Evolutionary conservation across 83 land plant genomes (phyloP).

Genomic region (Larix sibirica): DNA sequence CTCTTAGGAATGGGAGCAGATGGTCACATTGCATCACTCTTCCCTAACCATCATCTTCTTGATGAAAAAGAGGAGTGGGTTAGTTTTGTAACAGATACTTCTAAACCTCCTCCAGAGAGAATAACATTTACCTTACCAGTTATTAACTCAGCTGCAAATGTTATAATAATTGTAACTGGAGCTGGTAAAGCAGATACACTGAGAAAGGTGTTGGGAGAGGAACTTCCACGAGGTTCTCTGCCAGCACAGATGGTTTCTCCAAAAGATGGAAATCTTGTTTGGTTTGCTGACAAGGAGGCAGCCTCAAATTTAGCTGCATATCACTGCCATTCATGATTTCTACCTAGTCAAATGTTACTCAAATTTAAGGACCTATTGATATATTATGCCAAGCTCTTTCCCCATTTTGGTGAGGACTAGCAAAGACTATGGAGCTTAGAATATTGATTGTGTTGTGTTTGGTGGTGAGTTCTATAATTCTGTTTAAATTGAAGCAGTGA

Average conservation of each 20-base stretch:
- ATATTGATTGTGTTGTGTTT: background rate
- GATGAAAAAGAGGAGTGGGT: conserved; percentile 67
- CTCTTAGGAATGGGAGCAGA: conserved; percentile 91
- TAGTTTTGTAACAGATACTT: conserved; percentile 75
- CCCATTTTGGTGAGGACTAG: background rate
- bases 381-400: background rate
- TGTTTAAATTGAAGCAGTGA: background rate
- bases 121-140: conserved; percentile 93
- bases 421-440: background rate
- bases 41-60: conserved; percentile 72
- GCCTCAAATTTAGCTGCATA: conserved; percentile 52
- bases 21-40: conserved; percentile 83
- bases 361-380: background rate
- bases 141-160: conserved; percentile 80
- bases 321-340: background rate
- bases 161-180: conserved; percentile 69
- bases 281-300: conserved; percentile 82
- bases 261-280: conserved; percentile 66
- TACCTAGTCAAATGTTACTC: background rate
- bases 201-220: conserved; percentile 32
- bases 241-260: conserved; percentile 74
- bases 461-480: background rate
- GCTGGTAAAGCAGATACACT: conserved; percentile 60
- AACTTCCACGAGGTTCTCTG: conserved; percentile 32
- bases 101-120: conserved; percentile 79